These are phyloP conservation scores for Sphagnum fallax DNA, from an alignment of 228 moss, liverwort and hornwort genomes.

Conservation along the genomic window DNA sequence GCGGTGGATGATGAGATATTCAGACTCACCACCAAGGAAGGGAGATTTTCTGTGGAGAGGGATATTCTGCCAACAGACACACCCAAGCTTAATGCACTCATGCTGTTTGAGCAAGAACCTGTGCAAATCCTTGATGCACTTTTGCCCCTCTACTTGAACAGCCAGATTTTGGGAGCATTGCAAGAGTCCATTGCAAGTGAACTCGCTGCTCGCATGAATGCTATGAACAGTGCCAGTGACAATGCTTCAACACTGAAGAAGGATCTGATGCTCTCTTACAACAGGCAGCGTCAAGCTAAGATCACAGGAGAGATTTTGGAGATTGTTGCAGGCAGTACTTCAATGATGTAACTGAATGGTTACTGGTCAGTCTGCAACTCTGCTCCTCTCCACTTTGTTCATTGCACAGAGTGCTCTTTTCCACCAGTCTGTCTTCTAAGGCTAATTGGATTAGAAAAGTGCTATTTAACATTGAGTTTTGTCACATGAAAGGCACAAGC, in stretches of 20 bases:
- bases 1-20: conserved; percentile 33
- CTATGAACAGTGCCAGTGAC: conserved; percentile 36
- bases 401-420: no score
- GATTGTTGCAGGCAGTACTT: conserved; percentile 16
- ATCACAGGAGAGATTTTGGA: conserved; percentile 34
- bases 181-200: conserved; percentile 37
- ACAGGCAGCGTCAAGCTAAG: conserved; percentile 33
- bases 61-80: conserved; percentile 15
- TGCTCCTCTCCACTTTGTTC: no score
- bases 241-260: conserved; percentile 28
- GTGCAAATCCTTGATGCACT: conserved; percentile 34
- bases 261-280: conserved; percentile 14
- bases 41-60: conserved; percentile 30
- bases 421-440: no score
- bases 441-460: no score
- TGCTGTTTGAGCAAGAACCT: conserved; percentile 37
- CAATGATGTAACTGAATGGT: no score
- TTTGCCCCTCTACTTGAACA: conserved; percentile 31
- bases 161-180: conserved; percentile 31
- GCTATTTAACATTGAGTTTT: no score
- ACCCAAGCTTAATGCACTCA: conserved; percentile 15
- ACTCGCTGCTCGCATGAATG: conserved; percentile 37
- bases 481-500: no score
- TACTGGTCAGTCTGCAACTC: no score
- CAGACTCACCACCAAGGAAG: conserved; percentile 30